phyloP scores from a whole-genome alignment of 2,329 filamentous ascomycete species.

The Whalleya microplaca region DNA sequence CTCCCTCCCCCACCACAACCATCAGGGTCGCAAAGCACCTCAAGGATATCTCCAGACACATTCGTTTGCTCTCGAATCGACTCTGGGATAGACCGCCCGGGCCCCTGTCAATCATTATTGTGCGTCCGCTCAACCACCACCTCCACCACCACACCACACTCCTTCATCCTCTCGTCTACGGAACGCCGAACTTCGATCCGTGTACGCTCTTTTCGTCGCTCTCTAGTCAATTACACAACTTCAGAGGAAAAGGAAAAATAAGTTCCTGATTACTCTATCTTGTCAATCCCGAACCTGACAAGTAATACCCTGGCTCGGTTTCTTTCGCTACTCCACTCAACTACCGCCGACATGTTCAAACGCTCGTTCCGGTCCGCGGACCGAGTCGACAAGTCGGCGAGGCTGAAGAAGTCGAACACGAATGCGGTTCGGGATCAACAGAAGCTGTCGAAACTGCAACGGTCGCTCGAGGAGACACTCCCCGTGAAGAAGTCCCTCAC shows the following conservation, averaged over 20 bases:
- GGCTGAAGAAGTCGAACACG: slow-evolving; percentile 71
- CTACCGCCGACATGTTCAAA: slow-evolving; percentile 77
- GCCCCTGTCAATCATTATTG: slow-evolving; percentile 53
- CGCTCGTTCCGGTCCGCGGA: slow-evolving; percentile 84
- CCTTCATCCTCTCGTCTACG: slow-evolving; percentile 40
- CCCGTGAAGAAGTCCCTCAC: slow-evolving; percentile 43
- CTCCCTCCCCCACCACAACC: slow-evolving; percentile 58
- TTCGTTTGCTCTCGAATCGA: slow-evolving; percentile 46
- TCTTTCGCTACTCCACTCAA: slow-evolving; percentile 34
- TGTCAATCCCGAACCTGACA: slow-evolving; percentile 33
- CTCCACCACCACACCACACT: slow-evolving; percentile 38
- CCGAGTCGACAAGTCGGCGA: slow-evolving; percentile 85
- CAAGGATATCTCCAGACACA: slow-evolving; percentile 56
- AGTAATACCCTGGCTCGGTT: slow-evolving; percentile 36
- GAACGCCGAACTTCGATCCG: slow-evolving; percentile 26
- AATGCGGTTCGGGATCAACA: slow-evolving; percentile 67
- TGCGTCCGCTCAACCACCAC: slow-evolving; percentile 43
- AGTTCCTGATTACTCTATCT: slow-evolving; percentile 31
- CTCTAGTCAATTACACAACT: slow-evolving; percentile 40
- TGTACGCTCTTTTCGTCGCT: slow-evolving; percentile 57
- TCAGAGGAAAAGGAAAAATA: slow-evolving; percentile 20
- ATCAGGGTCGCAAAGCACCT: slow-evolving; percentile 62
- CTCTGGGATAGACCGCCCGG: slow-evolving; percentile 50
- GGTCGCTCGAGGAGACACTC: slow-evolving; percentile 65
- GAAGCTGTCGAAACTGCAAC: slow-evolving; percentile 84